Percentiles rank a stretch among this genome's conserved stretches.
Conservation (phyloP, 2,329 filamentous ascomycete genomes). For the Mollisiaceae sp. region DNA sequence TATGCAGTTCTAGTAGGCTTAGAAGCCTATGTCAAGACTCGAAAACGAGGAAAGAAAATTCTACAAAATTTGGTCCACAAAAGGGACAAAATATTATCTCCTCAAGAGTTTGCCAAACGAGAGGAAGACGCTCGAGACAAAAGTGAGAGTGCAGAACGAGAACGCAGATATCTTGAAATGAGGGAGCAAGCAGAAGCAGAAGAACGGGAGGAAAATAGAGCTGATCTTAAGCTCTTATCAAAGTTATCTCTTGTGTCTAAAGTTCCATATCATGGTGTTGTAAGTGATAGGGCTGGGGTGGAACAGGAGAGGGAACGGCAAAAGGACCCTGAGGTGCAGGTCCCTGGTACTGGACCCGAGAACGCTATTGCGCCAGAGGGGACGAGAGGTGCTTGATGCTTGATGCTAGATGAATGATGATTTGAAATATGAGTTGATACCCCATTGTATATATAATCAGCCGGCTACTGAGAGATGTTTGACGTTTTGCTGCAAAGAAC, state of each 20-base stretch:
- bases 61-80: slow-evolving; percentile 55
- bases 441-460: slow-evolving; percentile 15
- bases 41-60: slow-evolving; percentile 62
- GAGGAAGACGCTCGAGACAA: slow-evolving; percentile 66
- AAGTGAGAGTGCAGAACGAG: slow-evolving; percentile 61
- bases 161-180: slow-evolving; percentile 48
- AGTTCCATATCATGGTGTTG: not conserved
- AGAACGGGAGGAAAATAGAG: slow-evolving; percentile 30
- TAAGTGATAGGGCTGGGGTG: not conserved
- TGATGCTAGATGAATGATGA: slow-evolving; percentile 13
- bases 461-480: not conserved
- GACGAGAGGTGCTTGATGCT: slow-evolving; percentile 23
- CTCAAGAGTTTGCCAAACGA: slow-evolving; percentile 60
- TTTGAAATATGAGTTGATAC: slow-evolving; percentile 24
- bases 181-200: slow-evolving; percentile 37
- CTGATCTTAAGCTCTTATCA: slow-evolving; percentile 45
- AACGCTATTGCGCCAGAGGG: slow-evolving; percentile 37
- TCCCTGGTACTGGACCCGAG: slow-evolving; percentile 33
- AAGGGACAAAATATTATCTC: slow-evolving; percentile 64
- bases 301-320: slow-evolving; percentile 14
- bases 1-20: slow-evolving; percentile 84
- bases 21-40: slow-evolving; percentile 77
- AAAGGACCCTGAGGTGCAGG: slow-evolving; percentile 28
- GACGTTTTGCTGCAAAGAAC: not conserved
- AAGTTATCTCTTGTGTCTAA: slow-evolving; percentile 42